These are phyloP conservation scores for Colletotrichum lindemuthianum DNA, from an alignment of 2,329 filamentous ascomycete genomes.

Conservation along the genomic window DNA sequence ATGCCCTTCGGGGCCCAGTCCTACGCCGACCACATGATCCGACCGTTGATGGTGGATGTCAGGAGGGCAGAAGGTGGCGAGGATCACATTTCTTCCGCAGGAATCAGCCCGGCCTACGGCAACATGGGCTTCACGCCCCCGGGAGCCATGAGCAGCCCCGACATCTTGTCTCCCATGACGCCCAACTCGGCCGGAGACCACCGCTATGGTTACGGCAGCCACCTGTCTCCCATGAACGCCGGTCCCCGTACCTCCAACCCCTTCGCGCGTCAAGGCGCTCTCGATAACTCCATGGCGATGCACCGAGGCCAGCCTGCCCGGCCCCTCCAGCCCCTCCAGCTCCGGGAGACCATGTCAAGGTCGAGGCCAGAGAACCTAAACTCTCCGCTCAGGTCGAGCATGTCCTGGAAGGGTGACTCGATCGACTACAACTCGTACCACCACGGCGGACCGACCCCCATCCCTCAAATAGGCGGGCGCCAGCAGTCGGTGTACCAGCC, in stretches of 20 bases:
- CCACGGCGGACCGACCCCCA: constrained; percentile 52
- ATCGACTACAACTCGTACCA: constrained; percentile 67
- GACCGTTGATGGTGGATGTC: constrained; percentile 76
- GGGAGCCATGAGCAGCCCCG: constrained; percentile 59
- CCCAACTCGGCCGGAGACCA: constrained; percentile 52
- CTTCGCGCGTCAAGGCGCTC: constrained; percentile 60
- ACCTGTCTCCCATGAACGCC: constrained; percentile 58
- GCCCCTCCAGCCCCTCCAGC: constrained; percentile 66
- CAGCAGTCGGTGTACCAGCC: constrained; percentile 62
- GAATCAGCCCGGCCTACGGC: constrained; percentile 74
- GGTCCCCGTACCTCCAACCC: constrained; percentile 62
- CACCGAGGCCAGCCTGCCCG: constrained; percentile 58
- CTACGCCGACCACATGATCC: constrained; percentile 70
- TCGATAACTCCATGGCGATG: constrained; percentile 52
- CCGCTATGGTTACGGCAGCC: constrained; percentile 62
- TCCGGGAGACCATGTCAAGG: constrained; percentile 66
- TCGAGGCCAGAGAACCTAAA: constrained; percentile 68
- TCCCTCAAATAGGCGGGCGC: constrained; percentile 57
- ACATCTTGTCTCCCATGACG: constrained; percentile 66
- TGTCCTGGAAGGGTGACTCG: constrained; percentile 71
- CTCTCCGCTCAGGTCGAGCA: constrained; percentile 67
- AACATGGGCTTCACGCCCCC: constrained; percentile 71
- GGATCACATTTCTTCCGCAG: constrained; percentile 74
- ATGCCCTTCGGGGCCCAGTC: constrained; percentile 59
- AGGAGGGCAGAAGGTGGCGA: constrained; percentile 67